Evolutionary conservation across 305 asterid genomes (phyloP), one percentile per base, ranked within the genome.

Genomic region (Fraxinus dipetala): DNA sequence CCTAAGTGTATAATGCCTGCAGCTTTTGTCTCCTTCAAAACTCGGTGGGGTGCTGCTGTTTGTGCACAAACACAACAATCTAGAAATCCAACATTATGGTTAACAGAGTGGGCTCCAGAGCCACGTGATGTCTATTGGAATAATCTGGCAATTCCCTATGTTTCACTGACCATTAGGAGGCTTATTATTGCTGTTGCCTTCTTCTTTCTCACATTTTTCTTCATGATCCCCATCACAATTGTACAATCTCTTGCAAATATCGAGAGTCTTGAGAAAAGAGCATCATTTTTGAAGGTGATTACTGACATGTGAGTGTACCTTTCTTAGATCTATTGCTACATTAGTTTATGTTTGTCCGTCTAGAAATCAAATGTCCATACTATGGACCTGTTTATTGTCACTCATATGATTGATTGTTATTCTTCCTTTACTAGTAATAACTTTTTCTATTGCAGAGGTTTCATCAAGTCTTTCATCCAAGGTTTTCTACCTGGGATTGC

Each of bases 31-130:
- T 95, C 99, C 74, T 95, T 94, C 83, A 93, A 79, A 87, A 89
- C 94, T 78, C 90, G 99, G 78, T 95, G 98, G 98, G 99, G 90
- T 77, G 99, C 99, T 75, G 98, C 97, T 83, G 99, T 94, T 83
- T 92, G 98, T 85, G 99, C 98, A 40, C 99, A 95, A 90, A 95
- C 99, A 20, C 95, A 92, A 86, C 98, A 93, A 86, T 85, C 96
- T 61, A 87, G 97, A 89, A 93, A 95, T 65, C 99, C 99, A 6
- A 95, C 99, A 30, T 13, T 88, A 82, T 95, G 99, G 99, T 85
- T 95, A 75, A 94, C 99, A 13, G 98, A 91, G 82, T 95, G 99
- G 99, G 98, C 99, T 61, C 84, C 99, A 45, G 99, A 95, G 87
- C 99, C 99, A 26, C 95, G 98, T 67, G 96, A 95, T 63, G 89